Base-by-base conservation (phyloP, 106 monocot species). In the Dioscorea dumetorum region DNA sequence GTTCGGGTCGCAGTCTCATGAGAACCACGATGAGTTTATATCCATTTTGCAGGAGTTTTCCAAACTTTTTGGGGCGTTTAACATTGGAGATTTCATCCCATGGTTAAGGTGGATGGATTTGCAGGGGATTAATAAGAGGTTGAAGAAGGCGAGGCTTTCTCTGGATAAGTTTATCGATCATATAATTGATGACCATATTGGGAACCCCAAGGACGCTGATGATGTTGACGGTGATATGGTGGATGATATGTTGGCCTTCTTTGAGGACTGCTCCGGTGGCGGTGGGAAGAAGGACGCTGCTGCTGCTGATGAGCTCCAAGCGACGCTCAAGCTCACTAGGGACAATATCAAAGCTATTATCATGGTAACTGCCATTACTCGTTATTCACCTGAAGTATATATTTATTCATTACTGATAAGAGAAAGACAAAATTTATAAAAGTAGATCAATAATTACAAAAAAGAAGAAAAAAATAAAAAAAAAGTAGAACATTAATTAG, bases 271-370 rank as follows among this genome's bases (percentile, higher is more conserved):
- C n/a, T 28, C 56, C 2, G 22, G 50, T 23, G 21, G 11, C 14
- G 60, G 58, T 8, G 51, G 23, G 14, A 63, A 19, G 12, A 34
- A 14, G 3, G 70, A 20, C 41, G 0, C 41, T 9, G 50, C 0
- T 9, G 50, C 0, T 20, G 67, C 33, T 4, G 77, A 75, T n/a
- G 84, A 85, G 6, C 75, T 83, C 19, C 84, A 82, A 10, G 72
- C 33, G 0, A 61, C 68, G 8, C 59, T 97, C 62, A 80, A 67
- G 62, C 87, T 99, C 13, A 92, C 92, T 4, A 78, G 84, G 31
- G 74, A 90, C 58, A 87, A 99, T 63, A 99, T 99, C 62, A 99
- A 99, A 66, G 97, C 92, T 22, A 90, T 92, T 24, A 99, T 99
- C 69, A 92, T 99, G 97, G 97, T 97, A 82, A 35, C 52, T 20